A percentile compares a stretch with the other conserved stretches of the same genome.
These are phyloP conservation scores for Eucalyptus microcorys DNA, from an alignment of 345 rosid species.

Conservation along the genomic window DNA sequence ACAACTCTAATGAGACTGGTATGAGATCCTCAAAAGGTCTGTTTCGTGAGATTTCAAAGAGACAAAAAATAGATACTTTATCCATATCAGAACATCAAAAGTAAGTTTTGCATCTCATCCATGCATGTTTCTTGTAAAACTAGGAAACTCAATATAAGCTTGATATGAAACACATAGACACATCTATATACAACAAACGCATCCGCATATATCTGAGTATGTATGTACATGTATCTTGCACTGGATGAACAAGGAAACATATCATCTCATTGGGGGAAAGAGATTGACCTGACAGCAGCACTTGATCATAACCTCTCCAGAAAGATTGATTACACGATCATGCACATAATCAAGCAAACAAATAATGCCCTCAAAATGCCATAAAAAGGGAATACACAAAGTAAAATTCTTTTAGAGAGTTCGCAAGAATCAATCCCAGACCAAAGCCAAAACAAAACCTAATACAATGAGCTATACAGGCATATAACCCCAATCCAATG, in stretches of 20 bases:
- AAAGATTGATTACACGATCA: background rate
- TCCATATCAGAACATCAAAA: background rate
- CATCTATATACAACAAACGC: background rate
- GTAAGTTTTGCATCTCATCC: background rate
- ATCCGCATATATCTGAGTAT: background rate
- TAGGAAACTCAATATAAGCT: background rate
- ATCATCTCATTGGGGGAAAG: background rate
- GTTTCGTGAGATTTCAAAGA: background rate
- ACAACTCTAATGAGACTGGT: background rate
- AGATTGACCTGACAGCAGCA: background rate
- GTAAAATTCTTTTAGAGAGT: background rate
- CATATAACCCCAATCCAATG: background rate
- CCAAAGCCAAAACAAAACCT: background rate
- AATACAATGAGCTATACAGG: background rate
- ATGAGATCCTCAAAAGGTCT: background rate
- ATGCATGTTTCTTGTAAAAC: background rate
- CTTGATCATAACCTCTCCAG: background rate
- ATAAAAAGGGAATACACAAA: background rate
- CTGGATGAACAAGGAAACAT: background rate
- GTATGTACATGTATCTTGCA: background rate
- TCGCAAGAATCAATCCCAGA: background rate
- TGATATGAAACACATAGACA: background rate
- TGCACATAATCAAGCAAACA: background rate
- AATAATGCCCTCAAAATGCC: background rate
- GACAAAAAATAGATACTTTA: background rate